Conservation (phyloP, 257 asterid genomes). For the Fraxinus americana region DNA sequence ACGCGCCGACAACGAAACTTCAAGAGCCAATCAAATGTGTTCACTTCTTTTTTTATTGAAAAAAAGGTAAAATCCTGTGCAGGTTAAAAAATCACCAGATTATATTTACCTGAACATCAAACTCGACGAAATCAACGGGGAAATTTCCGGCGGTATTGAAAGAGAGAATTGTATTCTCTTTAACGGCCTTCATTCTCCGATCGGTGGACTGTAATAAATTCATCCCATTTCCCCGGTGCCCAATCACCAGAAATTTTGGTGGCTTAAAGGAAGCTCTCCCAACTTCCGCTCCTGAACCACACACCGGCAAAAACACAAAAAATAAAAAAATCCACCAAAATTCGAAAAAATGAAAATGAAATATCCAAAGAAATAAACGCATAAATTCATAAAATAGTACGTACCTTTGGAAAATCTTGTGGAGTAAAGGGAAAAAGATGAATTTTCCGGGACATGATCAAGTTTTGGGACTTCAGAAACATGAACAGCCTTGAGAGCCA, state of each 20-base stretch:
- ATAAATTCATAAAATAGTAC: background rate
- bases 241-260: conserved; percentile 76
- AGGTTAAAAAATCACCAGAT: too few species aligned
- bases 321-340: background rate
- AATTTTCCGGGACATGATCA: conserved; percentile 66
- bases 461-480: conserved; percentile 84
- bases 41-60: background rate
- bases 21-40: background rate
- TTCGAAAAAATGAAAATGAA: too few species aligned
- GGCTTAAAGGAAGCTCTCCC: conserved; percentile 51
- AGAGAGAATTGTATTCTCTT: conserved; percentile 86
- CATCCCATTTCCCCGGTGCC: conserved; percentile 97
- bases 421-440: conserved; percentile 52
- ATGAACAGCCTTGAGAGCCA: conserved; percentile 95
- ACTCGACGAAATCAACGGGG: conserved; percentile 83
- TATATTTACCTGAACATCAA: conserved; percentile 91
- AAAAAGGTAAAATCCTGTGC: background rate
- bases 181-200: conserved; percentile 73
- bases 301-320: background rate
- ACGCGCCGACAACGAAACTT: too few species aligned
- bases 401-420: conserved; percentile 55
- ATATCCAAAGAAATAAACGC: background rate
- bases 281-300: conserved; percentile 39
- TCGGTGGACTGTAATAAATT: conserved; percentile 78
- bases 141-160: conserved; percentile 70